Evolutionary conservation across 495 filamentous ascomycete species (phyloP).

Genomic region (Aspergillus campestris): DNA sequence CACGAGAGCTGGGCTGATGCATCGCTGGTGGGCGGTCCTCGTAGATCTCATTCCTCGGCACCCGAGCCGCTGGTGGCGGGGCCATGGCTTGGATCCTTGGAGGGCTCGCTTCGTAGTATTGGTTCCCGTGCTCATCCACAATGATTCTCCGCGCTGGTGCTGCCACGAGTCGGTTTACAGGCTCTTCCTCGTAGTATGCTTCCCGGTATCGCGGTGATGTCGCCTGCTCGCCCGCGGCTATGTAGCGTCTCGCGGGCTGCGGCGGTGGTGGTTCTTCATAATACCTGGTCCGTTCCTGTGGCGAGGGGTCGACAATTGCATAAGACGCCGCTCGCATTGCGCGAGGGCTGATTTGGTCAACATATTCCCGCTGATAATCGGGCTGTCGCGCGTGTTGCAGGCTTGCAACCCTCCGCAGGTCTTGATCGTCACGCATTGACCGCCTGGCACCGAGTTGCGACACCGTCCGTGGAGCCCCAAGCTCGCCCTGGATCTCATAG

Average conservation of each 20-base stretch:
- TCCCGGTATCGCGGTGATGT: conserved; percentile 48
- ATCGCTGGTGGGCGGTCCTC: conserved; percentile 25
- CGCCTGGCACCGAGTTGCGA: conserved; percentile 36
- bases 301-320: conserved; percentile 44
- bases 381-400: conserved; percentile 42
- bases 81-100: conserved; percentile 40
- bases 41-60: conserved; percentile 26
- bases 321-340: conserved; percentile 53
- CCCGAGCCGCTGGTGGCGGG: conserved; percentile 32
- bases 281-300: conserved; percentile 40
- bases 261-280: conserved; percentile 48
- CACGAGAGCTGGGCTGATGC: conserved; percentile 31
- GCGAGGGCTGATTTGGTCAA: conserved; percentile 37
- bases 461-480: conserved; percentile 27
- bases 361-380: conserved; percentile 40
- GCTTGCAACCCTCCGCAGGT: conserved; percentile 54
- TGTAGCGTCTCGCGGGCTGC: conserved; percentile 29
- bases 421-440: conserved; percentile 43
- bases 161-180: conserved; percentile 42
- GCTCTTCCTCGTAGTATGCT: conserved; percentile 31
- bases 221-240: conserved; percentile 48
- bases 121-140: conserved; percentile 61
- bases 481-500: conserved; percentile 32
- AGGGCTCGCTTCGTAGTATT: conserved; percentile 56
- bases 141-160: conserved; percentile 56